Evolutionary conservation across 2,329 filamentous ascomycete species (phyloP).

Genomic region (Ophiostoma himal-ulmi): DNA sequence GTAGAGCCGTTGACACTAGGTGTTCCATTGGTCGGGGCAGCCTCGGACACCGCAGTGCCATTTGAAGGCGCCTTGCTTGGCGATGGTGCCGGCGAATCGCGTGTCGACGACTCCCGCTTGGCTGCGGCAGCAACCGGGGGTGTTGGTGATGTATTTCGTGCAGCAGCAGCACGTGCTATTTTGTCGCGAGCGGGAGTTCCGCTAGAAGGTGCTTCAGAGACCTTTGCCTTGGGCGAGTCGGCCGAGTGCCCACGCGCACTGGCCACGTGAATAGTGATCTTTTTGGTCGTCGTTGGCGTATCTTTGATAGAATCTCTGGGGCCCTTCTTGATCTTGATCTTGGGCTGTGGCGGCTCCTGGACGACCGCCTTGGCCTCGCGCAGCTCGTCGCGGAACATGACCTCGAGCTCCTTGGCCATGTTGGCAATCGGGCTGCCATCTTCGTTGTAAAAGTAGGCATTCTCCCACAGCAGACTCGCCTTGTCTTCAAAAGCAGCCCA

Average conservation of each 20-base stretch:
- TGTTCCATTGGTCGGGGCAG: constrained; percentile 29
- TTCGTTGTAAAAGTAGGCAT: constrained; percentile 85
- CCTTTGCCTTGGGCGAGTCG: constrained; percentile 46
- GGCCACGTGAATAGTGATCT: constrained; percentile 58
- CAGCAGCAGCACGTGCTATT: constrained; percentile 8
- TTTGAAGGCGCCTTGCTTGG: constrained; percentile 22
- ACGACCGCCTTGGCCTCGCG: constrained; percentile 67
- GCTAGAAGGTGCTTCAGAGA: constrained; percentile 34
- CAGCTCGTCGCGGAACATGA: constrained; percentile 59
- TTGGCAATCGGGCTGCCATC: constrained; percentile 80
- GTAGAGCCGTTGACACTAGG: constrained; percentile 16
- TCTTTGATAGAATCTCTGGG: constrained; percentile 41
- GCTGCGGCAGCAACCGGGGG: constrained; percentile 34
- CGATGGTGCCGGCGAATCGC: constrained; percentile 30
- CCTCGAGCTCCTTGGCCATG: constrained; percentile 68
- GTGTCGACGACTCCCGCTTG: constrained; percentile 36
- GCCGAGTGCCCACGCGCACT: constrained; percentile 46
- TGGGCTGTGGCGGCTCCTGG: constrained; percentile 59
- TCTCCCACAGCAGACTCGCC: constrained; percentile 75
- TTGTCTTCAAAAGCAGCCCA: constrained; percentile 80
- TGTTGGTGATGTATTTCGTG: constrained; percentile 39
- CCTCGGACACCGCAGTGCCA: constrained; percentile 26
- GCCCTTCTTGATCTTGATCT: constrained; percentile 73
- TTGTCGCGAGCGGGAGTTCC: constrained; percentile 28
- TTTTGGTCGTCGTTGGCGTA: constrained; percentile 46